Evolutionary conservation across 2,329 filamentous ascomycete genomes (phyloP), one percentile per base, ranked within the genome.

Genomic region (Blumeria graminis): DNA sequence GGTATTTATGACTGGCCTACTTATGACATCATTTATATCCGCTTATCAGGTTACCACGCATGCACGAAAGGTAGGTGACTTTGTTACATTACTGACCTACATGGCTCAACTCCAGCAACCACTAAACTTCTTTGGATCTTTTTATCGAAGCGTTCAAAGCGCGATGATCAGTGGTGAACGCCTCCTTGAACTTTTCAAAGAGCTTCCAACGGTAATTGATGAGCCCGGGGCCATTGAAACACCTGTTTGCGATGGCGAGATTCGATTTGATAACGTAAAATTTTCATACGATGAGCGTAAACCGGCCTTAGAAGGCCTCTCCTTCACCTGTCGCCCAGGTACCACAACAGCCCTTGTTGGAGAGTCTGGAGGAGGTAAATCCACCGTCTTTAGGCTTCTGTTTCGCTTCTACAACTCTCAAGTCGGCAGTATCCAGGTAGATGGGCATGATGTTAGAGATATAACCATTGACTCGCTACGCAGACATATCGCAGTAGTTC

Each of bases 81-180:
- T 88, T 68, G 81, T 88, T 52, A 72, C 74, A 32, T 72, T 90
- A 58, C 74, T 90, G 61, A 83, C 82, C 3, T 90, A 89, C 66
- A 79, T 90, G 68, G 80, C 80, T 16, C 86, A 92, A 68, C 72
- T 92, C 16, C 86, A 90, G 66, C 80, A 80, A 0, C 86, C 86
- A 0, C 73, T 90, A 58, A 89, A 90, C 68, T 90, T 87, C 70
- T 90, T 92, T 63, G 92, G 90, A 57, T 92, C 88, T 0, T 96
- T 96, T 68, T 98, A 96, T 69, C 79, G 90, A 55, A 92, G 88
- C 59, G 90, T 96, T 6, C 92, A 96, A 69, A 92, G 89, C 63
- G 86, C 90, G 56, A 86, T 98, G 83, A 96, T 98, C 65, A 95
- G 93, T 58, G 89, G 90, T 4, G 92, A 98, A 72, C 82, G 92